Evolutionary conservation across 2,329 filamentous ascomycete genomes (phyloP), one percentile per base, ranked within the genome.

Genomic region (Colletotrichum siamense): DNA sequence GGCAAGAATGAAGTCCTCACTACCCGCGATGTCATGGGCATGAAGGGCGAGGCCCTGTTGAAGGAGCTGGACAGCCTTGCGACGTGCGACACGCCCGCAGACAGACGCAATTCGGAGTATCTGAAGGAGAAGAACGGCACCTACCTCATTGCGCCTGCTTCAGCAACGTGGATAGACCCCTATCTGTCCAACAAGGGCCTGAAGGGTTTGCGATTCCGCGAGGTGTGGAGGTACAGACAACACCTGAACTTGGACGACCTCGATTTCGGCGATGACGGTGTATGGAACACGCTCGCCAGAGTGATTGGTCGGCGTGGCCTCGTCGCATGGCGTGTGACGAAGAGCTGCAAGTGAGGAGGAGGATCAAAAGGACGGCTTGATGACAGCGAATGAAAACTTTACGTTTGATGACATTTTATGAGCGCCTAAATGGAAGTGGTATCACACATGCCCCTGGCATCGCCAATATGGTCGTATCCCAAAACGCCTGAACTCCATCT

Each of bases 161-260:
- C 94, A 55, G 93, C 94, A 13, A 91, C 90, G 2, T 95, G 93
- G 88, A 84, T 96, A 39, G 93, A 95, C 78, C 87, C 89, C 1
- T 94, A 92, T 79, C 85, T 92, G 16, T 81, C 86, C 5, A 92
- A 92, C 78, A 92, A 92, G 82, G 90, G 89, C 1, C 80, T 92
- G 49, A 87, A 91, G 18, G 91, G 91, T 2, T 80, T 95, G 68
- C 85, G 89, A 36, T 93, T 96, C 79, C 88, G 92, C 75, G 91
- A 95, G 82, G 90, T 95, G 5, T 96, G 94, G 93, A 89, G 89
- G 75, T 89, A 95, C 80, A 86, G 84, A 63, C 88, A 89, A 71
- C 95, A 96, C 83, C 84, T 96, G 39, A 96, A 95, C 80, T 86
- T 96, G 57, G 95, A 96, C 83, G 95, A 96, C 84, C 87, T 96